A percentile compares a stretch with the other conserved stretches of the same genome.
phyloP scores from a whole-genome alignment of 371 early-diverging fungal genomes.

The Haplosporangium sp. region DNA sequence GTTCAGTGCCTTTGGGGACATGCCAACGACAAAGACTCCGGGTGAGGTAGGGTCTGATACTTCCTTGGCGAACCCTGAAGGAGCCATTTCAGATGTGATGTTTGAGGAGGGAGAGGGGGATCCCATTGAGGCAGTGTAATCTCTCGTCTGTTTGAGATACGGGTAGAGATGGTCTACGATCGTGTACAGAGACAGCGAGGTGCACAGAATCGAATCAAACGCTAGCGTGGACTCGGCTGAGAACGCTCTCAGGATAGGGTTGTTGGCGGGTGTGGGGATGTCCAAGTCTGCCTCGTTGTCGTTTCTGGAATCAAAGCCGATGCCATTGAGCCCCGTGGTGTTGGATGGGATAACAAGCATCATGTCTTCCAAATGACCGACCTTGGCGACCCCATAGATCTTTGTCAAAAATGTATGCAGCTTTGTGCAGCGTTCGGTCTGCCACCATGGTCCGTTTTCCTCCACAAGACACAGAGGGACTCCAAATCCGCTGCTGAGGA shows the following conservation, averaged over 20 bases:
- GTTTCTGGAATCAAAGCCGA: neutral
- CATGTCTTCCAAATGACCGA: constrained; percentile 35
- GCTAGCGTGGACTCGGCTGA: constrained; percentile 12
- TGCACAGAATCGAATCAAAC: constrained; percentile 49
- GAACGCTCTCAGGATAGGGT: constrained; percentile 33
- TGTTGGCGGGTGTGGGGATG: constrained; percentile 7
- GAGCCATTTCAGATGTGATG: neutral
- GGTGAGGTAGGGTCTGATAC: constrained; percentile 23
- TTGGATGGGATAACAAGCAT: constrained; percentile 27
- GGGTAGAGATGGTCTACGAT: constrained; percentile 28
- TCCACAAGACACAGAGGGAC: constrained; percentile 51
- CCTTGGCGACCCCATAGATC: constrained; percentile 32
- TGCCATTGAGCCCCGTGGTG: constrained; percentile 13
- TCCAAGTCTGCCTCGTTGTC: neutral
- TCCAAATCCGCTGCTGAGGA: constrained; percentile 32
- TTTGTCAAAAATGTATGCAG: constrained; percentile 21
- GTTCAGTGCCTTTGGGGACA: constrained; percentile 24
- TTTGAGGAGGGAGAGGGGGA: neutral
- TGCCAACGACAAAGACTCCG: constrained; percentile 40
- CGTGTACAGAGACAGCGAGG: constrained; percentile 30
- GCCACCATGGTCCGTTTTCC: constrained; percentile 49
- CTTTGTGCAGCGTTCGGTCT: constrained; percentile 19
- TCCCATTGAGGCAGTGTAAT: neutral
- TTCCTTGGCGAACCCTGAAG: constrained; percentile 11
- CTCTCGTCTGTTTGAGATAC: constrained; percentile 14